These are phyloP conservation scores for Globisporangium nagaii DNA, from an alignment of 352 stramenopile genomes.

Conservation along the genomic window DNA sequence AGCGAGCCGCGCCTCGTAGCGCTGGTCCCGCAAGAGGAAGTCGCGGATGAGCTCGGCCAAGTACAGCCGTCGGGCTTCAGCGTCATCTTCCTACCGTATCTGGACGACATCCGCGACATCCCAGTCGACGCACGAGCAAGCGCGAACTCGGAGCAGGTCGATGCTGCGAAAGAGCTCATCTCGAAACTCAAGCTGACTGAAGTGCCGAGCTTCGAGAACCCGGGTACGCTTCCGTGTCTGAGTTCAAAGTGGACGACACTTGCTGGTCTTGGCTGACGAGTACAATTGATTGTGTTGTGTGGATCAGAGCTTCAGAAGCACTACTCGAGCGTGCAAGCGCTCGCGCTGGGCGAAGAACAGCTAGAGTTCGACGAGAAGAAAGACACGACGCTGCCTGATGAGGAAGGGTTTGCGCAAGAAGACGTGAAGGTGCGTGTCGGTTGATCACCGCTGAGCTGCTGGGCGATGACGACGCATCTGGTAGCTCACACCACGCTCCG, in stretches of 20 bases:
- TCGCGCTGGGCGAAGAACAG: constrained; percentile 65
- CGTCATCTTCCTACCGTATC: constrained; percentile 72
- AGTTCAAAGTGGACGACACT: not conserved
- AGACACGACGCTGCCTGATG: constrained; percentile 70
- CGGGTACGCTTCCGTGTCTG: constrained; percentile 26
- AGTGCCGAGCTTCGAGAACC: constrained; percentile 79
- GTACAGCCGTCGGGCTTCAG: constrained; percentile 74
- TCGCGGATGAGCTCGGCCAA: constrained; percentile 69
- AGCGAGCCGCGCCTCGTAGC: constrained; percentile 73
- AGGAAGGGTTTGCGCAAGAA: constrained; percentile 54
- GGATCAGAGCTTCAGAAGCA: constrained; percentile 84
- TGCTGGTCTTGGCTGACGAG: not conserved
- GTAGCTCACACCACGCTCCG: too few relatives aligned
- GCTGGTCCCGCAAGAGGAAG: constrained; percentile 72
- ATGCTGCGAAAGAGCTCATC: constrained; percentile 63
- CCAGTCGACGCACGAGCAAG: constrained; percentile 33
- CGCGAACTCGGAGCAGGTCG: constrained; percentile 46
- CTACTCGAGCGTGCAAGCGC: constrained; percentile 72
- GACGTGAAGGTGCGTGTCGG: constrained; percentile 48
- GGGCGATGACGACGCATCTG: too few relatives aligned
- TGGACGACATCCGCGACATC: constrained; percentile 79
- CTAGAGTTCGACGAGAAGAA: constrained; percentile 75
- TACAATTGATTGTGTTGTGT: not conserved
- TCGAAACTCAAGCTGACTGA: constrained; percentile 63
- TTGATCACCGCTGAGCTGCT: too few relatives aligned